These are phyloP conservation scores for Lachnellula willkommii DNA, from an alignment of 2,329 filamentous ascomycete species.

Conservation along the genomic window DNA sequence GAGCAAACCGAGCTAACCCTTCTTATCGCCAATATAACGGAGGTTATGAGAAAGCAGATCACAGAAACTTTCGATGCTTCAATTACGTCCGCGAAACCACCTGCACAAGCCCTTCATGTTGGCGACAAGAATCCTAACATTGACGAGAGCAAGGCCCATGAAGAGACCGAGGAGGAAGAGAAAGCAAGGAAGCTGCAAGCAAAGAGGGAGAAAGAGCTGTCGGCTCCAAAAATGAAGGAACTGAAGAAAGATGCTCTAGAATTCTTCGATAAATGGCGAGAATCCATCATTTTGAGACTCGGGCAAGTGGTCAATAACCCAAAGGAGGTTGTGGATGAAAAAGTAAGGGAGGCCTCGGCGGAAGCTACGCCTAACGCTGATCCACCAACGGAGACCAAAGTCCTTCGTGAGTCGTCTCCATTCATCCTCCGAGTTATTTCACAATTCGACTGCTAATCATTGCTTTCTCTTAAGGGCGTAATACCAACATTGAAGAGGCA, in stretches of 20 bases:
- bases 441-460: not conserved
- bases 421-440: not conserved
- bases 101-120: constrained; percentile 29
- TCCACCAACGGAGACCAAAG: constrained; percentile 20
- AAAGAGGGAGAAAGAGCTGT: constrained; percentile 44
- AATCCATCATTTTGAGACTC: constrained; percentile 62
- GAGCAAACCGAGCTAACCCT: constrained; percentile 42
- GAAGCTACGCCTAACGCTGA: constrained; percentile 22
- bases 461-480: constrained; percentile 23
- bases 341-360: constrained; percentile 26
- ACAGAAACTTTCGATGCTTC: constrained; percentile 45
- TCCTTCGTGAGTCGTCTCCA: constrained; percentile 24
- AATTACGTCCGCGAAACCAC: constrained; percentile 18
- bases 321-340: constrained; percentile 36
- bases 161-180: constrained; percentile 30
- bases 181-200: constrained; percentile 29
- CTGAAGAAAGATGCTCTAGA: constrained; percentile 63
- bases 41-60: constrained; percentile 50
- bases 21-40: constrained; percentile 48
- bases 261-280: constrained; percentile 78
- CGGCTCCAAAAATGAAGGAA: constrained; percentile 50
- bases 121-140: constrained; percentile 35
- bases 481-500: constrained; percentile 40
- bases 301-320: constrained; percentile 59
- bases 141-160: constrained; percentile 25